Conservation (phyloP, 225 moss, liverwort and hornwort species). For the Sphagnum contortum region DNA sequence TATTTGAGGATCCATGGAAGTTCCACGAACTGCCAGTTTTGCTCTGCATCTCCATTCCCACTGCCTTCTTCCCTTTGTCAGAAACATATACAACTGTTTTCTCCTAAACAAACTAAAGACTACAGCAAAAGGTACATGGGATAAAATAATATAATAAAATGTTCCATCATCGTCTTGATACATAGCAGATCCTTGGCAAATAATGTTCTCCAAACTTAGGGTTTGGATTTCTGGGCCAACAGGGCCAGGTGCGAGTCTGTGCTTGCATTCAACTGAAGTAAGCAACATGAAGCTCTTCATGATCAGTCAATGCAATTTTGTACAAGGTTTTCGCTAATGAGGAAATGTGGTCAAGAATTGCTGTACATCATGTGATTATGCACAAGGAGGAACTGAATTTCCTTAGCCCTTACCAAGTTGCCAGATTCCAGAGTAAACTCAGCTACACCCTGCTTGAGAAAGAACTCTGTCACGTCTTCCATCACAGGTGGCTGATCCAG, state of each 20-base stretch:
- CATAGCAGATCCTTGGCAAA: not conserved
- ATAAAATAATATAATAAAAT: not conserved
- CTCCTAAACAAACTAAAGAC: conserved; percentile 1
- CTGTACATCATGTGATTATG: not conserved
- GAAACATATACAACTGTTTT: not conserved
- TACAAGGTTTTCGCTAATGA: too few relatives aligned
- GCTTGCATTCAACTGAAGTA: too few relatives aligned
- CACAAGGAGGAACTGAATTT: not conserved
- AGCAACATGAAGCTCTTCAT: too few relatives aligned
- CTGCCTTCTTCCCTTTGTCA: conserved; percentile 17
- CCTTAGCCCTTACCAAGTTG: conserved; percentile 36
- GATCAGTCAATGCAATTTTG: too few relatives aligned
- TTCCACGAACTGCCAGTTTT: conserved; percentile 90
- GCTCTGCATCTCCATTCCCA: conserved; percentile 98
- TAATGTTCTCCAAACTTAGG: conserved; percentile 1
- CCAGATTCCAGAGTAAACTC: conserved; percentile 58
- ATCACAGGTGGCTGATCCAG: conserved; percentile 45
- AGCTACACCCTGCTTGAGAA: conserved; percentile 50
- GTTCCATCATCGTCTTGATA: too few relatives aligned
- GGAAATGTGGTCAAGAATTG: too few relatives aligned
- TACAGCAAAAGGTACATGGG: conserved; percentile 3
- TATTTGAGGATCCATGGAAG: conserved; percentile 69
- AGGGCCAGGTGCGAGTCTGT: not conserved
- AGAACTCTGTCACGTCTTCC: conserved; percentile 58
- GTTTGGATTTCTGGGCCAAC: not conserved